Evolutionary conservation across 1,284 basidiomycete species (phyloP).

Genomic region (Melampsora larici-populina): DNA sequence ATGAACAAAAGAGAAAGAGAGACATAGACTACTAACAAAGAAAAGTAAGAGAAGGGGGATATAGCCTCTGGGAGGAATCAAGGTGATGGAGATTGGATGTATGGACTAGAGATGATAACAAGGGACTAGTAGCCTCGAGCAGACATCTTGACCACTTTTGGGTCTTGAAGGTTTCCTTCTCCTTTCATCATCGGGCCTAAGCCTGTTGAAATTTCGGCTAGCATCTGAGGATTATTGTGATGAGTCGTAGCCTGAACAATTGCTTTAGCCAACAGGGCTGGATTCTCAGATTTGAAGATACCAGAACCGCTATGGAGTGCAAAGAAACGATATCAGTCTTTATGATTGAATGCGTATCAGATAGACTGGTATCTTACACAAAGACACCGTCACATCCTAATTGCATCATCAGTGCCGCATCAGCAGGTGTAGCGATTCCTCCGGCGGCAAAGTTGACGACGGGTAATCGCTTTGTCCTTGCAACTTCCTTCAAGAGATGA

Average conservation of each 20-base stretch:
- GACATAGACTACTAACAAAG: background rate
- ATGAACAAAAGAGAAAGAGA: background rate
- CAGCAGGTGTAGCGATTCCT: slow-evolving; percentile 93
- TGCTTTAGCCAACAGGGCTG: slow-evolving; percentile 88
- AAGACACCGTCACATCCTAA: slow-evolving; percentile 88
- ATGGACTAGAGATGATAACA: background rate
- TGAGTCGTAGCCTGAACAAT: slow-evolving; percentile 98
- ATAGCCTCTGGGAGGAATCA: too few relatives aligned
- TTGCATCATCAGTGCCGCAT: slow-evolving; percentile 99
- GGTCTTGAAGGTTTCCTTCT: slow-evolving; percentile 32
- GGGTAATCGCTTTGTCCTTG: slow-evolving; percentile 84
- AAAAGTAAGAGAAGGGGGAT: background rate
- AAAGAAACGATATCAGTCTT: slow-evolving; percentile 46
- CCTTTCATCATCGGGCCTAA: slow-evolving; percentile 30
- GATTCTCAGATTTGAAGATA: slow-evolving; percentile 90
- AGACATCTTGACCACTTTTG: slow-evolving; percentile 33
- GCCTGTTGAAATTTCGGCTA: slow-evolving; percentile 64
- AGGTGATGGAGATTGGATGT: too few relatives aligned
- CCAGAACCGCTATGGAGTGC: slow-evolving; percentile 91
- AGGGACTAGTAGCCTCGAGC: slow-evolving; percentile 30
- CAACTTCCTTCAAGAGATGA: slow-evolving; percentile 94
- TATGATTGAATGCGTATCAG: background rate
- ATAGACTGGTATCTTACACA: slow-evolving; percentile 59
- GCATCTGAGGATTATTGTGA: slow-evolving; percentile 83
- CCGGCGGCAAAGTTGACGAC: slow-evolving; percentile 72